Evolutionary conservation across 805 yeast species (phyloP).

Genomic region (Yarrowia hollandica): DNA sequence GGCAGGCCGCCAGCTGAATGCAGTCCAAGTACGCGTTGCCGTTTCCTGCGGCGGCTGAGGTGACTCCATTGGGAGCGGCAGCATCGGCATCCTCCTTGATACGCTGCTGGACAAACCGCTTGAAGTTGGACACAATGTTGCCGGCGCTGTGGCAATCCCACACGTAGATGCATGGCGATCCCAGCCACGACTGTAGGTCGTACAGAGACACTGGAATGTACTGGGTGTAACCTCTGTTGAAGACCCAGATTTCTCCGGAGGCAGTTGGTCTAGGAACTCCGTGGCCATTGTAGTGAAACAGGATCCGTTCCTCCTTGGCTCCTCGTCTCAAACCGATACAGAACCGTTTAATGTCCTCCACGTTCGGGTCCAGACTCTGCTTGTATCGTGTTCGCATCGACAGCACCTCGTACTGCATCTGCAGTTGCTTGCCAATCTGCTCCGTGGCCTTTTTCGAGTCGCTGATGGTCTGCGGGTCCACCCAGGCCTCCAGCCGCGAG

Average conservation of each 20-base stretch:
- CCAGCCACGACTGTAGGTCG: constrained; percentile 95
- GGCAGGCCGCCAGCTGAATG: constrained; percentile 91
- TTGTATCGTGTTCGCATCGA: constrained; percentile 86
- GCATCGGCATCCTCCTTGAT: constrained; percentile 67
- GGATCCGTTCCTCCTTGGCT: constrained; percentile 88
- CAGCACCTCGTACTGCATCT: constrained; percentile 83
- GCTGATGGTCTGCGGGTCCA: constrained; percentile 76
- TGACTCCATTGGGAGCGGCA: constrained; percentile 62
- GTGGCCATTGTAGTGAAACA: constrained; percentile 96
- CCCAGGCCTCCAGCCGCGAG: constrained; percentile 89
- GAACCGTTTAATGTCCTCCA: constrained; percentile 89
- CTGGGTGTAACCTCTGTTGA: constrained; percentile 94
- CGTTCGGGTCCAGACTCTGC: constrained; percentile 90
- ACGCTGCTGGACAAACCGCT: constrained; percentile 84
- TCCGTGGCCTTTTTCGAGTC: constrained; percentile 91
- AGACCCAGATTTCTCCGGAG: constrained; percentile 97
- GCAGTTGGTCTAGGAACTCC: constrained; percentile 98
- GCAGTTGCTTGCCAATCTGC: constrained; percentile 83
- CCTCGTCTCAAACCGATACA: constrained; percentile 85
- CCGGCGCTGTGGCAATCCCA: constrained; percentile 96
- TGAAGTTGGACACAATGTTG: constrained; percentile 84
- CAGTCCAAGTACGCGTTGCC: constrained; percentile 63
- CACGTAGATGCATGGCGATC: constrained; percentile 95
- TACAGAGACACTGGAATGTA: constrained; percentile 95
- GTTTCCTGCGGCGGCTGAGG: constrained; percentile 36